Evolutionary conservation across 108 stramenopile species (phyloP).

Genomic region (Nitzschia putrida): DNA sequence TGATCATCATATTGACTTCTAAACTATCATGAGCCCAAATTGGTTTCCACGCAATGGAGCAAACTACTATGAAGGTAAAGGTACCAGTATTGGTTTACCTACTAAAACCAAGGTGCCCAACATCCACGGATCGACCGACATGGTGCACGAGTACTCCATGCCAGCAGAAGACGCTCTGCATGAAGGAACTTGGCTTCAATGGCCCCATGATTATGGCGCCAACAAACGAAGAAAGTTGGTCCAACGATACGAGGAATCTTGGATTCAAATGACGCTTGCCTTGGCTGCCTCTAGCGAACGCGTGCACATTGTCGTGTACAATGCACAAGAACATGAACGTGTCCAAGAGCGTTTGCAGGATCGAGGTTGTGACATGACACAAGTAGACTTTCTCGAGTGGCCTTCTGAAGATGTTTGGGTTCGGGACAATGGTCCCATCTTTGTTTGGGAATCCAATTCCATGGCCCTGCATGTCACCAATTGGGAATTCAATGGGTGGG

Average conservation of each 20-base stretch:
- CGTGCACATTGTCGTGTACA: slow-evolving; percentile 47
- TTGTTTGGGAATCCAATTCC: slow-evolving; percentile 27
- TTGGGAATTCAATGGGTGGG: slow-evolving; percentile 55
- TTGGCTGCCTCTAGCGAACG: slow-evolving; percentile 35
- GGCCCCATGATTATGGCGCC: slow-evolving; percentile 46
- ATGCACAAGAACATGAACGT: slow-evolving; percentile 18
- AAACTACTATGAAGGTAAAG: too few relatives aligned
- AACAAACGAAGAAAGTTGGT: slow-evolving; percentile 19
- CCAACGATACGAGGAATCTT: slow-evolving; percentile 39
- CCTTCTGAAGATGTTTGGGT: slow-evolving; percentile 52
- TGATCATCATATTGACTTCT: too few relatives aligned
- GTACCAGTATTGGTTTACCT: too few relatives aligned
- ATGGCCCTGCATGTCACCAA: slow-evolving; percentile 20
- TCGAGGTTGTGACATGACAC: slow-evolving; percentile 22
- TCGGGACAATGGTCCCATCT: slow-evolving; percentile 64
- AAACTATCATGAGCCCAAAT: too few relatives aligned
- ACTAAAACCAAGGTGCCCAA: too few relatives aligned
- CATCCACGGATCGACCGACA: too few relatives aligned
- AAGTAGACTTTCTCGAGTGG: slow-evolving; percentile 29
- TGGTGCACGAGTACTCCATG: slow-evolving; percentile 6
- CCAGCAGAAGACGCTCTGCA: slow-evolving; percentile 44
- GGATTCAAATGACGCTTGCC: slow-evolving; percentile 44
- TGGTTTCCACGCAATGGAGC: too few relatives aligned
- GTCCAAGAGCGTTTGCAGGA: slow-evolving; percentile 13
- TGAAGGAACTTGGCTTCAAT: slow-evolving; percentile 57